phyloP scores from a whole-genome alignment of 768 basidiomycete species.

The Termitomyces sp. region DNA sequence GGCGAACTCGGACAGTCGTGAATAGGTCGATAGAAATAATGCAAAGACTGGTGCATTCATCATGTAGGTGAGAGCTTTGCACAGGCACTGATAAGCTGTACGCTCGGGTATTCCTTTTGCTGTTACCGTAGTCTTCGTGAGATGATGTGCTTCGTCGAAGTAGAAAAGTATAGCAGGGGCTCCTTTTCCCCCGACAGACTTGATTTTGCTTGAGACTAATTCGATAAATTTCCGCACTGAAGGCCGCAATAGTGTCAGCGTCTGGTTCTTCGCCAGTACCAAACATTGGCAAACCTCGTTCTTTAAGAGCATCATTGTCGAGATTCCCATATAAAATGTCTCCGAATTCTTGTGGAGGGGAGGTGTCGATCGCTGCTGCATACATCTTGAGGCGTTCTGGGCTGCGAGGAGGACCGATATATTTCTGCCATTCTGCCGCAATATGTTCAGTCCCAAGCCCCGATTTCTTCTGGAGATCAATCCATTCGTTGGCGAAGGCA shows the following conservation, averaged over 20 bases:
- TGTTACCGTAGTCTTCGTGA: not conserved
- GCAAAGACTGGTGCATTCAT: not conserved
- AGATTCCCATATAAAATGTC: not conserved
- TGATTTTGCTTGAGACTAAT: not conserved
- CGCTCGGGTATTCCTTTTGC: not conserved
- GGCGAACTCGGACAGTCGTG: not conserved
- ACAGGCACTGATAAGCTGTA: slow-evolving; percentile 10
- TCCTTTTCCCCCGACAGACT: not conserved
- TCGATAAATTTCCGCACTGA: not conserved
- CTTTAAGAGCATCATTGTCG: no score
- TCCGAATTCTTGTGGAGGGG: not conserved
- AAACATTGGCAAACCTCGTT: not conserved
- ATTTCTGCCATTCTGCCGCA: not conserved
- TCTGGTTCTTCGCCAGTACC: not conserved
- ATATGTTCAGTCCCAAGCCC: not conserved
- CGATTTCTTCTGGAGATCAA: not conserved
- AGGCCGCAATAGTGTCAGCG: not conserved
- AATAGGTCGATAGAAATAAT: not conserved
- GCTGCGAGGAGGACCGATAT: not conserved
- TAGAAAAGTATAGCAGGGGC: not conserved
- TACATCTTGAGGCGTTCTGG: not conserved
- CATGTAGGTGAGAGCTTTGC: slow-evolving; percentile 1
- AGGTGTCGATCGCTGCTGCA: no score
- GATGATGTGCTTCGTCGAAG: slow-evolving; percentile 8
- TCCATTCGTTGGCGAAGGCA: not conserved